Base-by-base conservation (phyloP, 441 rosid genomes). In the Breynia disticha region DNA sequence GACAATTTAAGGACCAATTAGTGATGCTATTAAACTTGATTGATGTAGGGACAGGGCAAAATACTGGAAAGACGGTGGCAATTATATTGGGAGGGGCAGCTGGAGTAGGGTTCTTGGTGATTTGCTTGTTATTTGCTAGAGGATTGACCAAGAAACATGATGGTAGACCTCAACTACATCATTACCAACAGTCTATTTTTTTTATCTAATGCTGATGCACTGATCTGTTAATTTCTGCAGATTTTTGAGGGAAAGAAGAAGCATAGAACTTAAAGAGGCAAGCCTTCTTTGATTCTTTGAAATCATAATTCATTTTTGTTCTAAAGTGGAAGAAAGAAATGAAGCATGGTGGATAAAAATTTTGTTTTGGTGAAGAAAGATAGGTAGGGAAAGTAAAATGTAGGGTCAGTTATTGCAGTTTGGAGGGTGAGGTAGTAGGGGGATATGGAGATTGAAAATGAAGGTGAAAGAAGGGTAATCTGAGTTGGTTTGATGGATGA, bases 41-140 rank as follows among this genome's bases (percentile, higher is more conserved):
- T 52, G 68, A 53, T 63, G 59, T 60, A 76, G 86, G 80, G 57
- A 57, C 86, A 64, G 94, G 80, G 53, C 78, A 72, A 60, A 82
- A 61, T 56, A 68, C 94, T 47, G 93, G 93, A 28, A 93, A 84
- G 79, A 86, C 95, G 11, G 97, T 89, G 78, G 99, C 99, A 68
- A 86, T 93, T 57, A 84, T 93, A 72, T 58, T 93, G 54, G 99
- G 99, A 75, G 97, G 99, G 58, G 93, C 86, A 48, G 97, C 88
- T 62, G 95, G 82, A 48, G 85, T 93, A 18, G 97, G 87, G 48
- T 89, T 93, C 67, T 63, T 93, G 59, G 83, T 89, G 44, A 93
- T 89, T 55, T 81, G 83, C 62, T 70, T 86, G 71, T 57, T 89
- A 71, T 88, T 82, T 76, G 93, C 95, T 19, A 84, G 87, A 67